Evolutionary conservation across 805 yeast species (phyloP).

Genomic region (Teunomyces aglyptinius): DNA sequence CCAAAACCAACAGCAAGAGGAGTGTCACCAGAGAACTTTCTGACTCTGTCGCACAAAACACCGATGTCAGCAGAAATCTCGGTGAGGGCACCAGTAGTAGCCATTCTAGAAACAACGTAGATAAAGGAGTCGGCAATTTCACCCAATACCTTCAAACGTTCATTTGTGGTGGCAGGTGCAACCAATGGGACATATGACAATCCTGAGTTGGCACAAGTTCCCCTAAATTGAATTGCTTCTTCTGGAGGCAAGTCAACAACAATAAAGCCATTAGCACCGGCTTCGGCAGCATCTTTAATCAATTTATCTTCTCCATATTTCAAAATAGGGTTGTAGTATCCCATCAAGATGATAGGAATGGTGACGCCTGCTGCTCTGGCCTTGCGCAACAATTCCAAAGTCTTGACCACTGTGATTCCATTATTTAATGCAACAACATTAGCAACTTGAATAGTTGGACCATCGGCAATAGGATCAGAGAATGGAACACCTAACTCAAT

Average conservation of each 20-base stretch:
- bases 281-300: constrained; percentile 72
- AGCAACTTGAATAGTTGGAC: constrained; percentile 92
- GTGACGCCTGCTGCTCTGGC: constrained; percentile 85
- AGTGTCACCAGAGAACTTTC: constrained; percentile 62
- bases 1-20: constrained; percentile 96
- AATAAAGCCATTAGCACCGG: constrained; percentile 94
- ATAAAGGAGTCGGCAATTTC: constrained; percentile 92
- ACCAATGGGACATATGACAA: constrained; percentile 88
- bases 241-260: constrained; percentile 97
- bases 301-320: constrained; percentile 86
- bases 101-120: constrained; percentile 97
- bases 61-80: constrained; percentile 62
- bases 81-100: constrained; percentile 88
- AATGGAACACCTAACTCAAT: constrained; percentile 96
- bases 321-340: constrained; percentile 93
- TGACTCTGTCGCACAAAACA: constrained; percentile 69
- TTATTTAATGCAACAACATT: constrained; percentile 80
- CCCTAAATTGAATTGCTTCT: constrained; percentile 87
- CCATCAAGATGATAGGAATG: constrained; percentile 91
- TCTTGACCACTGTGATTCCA: constrained; percentile 68
- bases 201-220: constrained; percentile 62
- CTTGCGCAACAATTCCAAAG: constrained; percentile 65
- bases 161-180: constrained; percentile 95
- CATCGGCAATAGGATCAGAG: constrained; percentile 98
- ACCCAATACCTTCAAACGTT: constrained; percentile 73